Evolutionary conservation across 2,329 filamentous ascomycete species (phyloP).

Genomic region (Ceratocystis albifundus): DNA sequence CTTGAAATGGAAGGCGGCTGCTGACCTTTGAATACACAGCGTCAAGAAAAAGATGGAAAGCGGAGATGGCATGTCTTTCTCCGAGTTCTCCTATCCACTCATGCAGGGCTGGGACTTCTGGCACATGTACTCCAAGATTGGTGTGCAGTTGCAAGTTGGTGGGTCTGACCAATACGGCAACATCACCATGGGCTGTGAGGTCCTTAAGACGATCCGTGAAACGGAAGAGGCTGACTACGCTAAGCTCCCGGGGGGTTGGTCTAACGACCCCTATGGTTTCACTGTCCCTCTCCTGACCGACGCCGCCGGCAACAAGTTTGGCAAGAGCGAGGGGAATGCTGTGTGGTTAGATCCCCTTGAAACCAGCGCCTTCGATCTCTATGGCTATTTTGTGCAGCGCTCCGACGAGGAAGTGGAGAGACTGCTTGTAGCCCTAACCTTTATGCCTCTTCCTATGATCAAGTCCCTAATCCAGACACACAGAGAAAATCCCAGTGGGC

Average conservation of each 20-base stretch:
- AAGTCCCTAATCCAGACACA: conserved; percentile 56
- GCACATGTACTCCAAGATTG: conserved; percentile 58
- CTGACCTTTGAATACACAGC: conserved; percentile 28
- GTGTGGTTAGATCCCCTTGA: conserved; percentile 78
- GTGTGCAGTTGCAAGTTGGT: conserved; percentile 77
- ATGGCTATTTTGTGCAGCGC: conserved; percentile 77
- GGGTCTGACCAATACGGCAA: conserved; percentile 96
- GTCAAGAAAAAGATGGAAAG: conserved; percentile 75
- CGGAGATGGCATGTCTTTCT: conserved; percentile 85
- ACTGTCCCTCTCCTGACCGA: conserved; percentile 86
- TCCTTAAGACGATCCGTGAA: conserved; percentile 62
- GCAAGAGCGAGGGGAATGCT: conserved; percentile 88
- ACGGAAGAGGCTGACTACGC: conserved; percentile 38
- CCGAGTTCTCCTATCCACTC: conserved; percentile 85
- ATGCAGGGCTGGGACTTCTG: conserved; percentile 97
- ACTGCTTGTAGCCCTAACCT: conserved; percentile 82
- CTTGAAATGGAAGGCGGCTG: background rate
- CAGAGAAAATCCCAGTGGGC: conserved; percentile 52
- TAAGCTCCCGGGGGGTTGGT: conserved; percentile 34
- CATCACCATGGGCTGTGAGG: conserved; percentile 79
- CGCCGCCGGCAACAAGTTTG: conserved; percentile 76
- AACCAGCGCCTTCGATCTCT: conserved; percentile 76
- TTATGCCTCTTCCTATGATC: conserved; percentile 64
- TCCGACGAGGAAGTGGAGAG: conserved; percentile 70
- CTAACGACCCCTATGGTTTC: conserved; percentile 62